A percentile compares a stretch with the other conserved stretches of the same genome.
Conservation (phyloP, 1,284 basidiomycete genomes). For the Paramarasmius palmivorus region DNA sequence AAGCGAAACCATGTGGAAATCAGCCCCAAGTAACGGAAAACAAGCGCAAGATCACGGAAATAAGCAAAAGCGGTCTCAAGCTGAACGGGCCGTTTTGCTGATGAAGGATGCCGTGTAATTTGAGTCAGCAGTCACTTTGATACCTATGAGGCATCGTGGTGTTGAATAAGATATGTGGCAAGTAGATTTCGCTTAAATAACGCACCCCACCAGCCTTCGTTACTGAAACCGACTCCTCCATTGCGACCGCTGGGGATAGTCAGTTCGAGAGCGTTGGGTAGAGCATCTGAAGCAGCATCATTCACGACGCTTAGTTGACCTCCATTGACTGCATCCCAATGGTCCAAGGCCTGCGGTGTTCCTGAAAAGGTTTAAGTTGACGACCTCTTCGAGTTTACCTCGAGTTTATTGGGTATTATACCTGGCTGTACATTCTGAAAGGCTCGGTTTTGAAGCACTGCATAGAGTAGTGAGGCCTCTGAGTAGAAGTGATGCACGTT, state of each 20-base stretch:
- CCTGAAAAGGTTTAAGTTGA: slow-evolving; percentile 30
- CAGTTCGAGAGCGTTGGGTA: slow-evolving; percentile 66
- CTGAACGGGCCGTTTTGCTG: too few species aligned
- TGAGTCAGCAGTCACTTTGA: slow-evolving; percentile 56
- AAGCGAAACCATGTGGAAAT: too few species aligned
- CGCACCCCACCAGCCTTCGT: slow-evolving; percentile 60
- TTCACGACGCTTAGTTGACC: slow-evolving; percentile 52
- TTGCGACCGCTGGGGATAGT: slow-evolving; percentile 41
- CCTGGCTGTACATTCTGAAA: slow-evolving; percentile 55
- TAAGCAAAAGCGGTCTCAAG: too few species aligned
- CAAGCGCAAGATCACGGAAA: too few species aligned
- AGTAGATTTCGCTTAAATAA: too few species aligned
- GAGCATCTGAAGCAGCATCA: slow-evolving; percentile 51
- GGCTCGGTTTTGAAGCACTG: slow-evolving; percentile 62
- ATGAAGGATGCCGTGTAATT: slow-evolving; percentile 70
- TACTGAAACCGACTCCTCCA: slow-evolving; percentile 57
- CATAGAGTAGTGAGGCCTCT: slow-evolving; percentile 1
- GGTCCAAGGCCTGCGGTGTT: slow-evolving; percentile 46
- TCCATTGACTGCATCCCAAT: slow-evolving; percentile 55
- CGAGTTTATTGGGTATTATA: slow-evolving; percentile 8
- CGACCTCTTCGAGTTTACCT: neutral
- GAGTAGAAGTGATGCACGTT: too few species aligned
- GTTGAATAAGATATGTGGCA: too few species aligned
- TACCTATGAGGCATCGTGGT: too few species aligned
- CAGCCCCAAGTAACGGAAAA: too few species aligned